These are phyloP conservation scores for Tubosaeta sp. DNA, from an alignment of 768 basidiomycete species.

Conservation along the genomic window DNA sequence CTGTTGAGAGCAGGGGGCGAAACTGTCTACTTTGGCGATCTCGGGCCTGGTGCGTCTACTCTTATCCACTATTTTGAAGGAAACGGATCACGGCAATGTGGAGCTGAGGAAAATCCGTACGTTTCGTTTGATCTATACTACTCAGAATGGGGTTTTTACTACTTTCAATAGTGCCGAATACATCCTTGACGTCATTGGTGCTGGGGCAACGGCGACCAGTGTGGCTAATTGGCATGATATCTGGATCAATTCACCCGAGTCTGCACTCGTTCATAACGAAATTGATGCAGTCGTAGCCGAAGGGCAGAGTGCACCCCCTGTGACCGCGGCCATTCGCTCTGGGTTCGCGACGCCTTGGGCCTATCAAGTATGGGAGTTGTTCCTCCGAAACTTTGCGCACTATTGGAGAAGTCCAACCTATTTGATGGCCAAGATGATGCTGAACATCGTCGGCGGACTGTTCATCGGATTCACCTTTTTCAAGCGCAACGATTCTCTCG, in stretches of 20 bases:
- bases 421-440: constrained; percentile 51
- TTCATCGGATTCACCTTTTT: constrained; percentile 64
- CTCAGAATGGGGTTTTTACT: constrained; percentile 44
- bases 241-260: constrained; percentile 55
- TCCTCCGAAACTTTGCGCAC: constrained; percentile 41
- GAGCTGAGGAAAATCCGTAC: constrained; percentile 63
- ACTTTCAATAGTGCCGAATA: constrained; percentile 45
- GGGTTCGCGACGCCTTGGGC: constrained; percentile 53
- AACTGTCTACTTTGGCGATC: constrained; percentile 63
- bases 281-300: constrained; percentile 47
- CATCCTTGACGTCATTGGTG: constrained; percentile 71
- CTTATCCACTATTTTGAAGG: constrained; percentile 75
- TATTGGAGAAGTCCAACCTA: constrained; percentile 61
- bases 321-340: constrained; percentile 35
- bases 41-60: constrained; percentile 57
- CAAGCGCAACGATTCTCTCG: constrained; percentile 47
- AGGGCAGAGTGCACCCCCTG: constrained; percentile 39
- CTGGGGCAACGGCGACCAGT: constrained; percentile 60
- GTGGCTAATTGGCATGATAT: constrained; percentile 54
- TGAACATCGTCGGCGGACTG: constrained; percentile 52
- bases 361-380: constrained; percentile 42
- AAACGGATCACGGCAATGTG: constrained; percentile 63
- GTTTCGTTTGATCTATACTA: too few species aligned
- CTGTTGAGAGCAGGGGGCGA: constrained; percentile 75
- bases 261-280: constrained; percentile 31